A percentile compares a stretch with the other conserved stretches of the same genome.
Evolutionary conservation across 2,329 filamentous ascomycete genomes (phyloP).

Genomic region (Tolypocladium ophioglossoides): DNA sequence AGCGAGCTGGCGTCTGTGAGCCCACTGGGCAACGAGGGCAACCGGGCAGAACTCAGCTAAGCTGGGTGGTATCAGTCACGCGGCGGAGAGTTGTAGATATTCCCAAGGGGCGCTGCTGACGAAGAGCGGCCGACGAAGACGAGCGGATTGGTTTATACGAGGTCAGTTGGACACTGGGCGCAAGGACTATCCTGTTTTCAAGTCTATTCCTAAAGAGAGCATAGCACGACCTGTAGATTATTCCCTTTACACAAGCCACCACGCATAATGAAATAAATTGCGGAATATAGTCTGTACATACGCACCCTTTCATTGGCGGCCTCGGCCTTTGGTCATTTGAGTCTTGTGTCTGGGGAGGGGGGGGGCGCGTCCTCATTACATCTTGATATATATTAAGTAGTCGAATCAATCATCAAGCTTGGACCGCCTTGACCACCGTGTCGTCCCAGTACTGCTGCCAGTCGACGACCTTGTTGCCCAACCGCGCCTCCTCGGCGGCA

Average conservation of each 20-base stretch:
- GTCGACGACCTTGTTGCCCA: conserved; percentile 56
- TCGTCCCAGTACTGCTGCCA: conserved; percentile 67
- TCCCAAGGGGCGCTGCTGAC: background rate
- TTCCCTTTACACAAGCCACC: background rate
- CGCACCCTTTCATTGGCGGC: background rate
- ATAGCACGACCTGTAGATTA: background rate
- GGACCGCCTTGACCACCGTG: conserved; percentile 14
- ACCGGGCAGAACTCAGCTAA: conserved; percentile 19
- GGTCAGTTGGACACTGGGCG: background rate
- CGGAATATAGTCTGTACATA: background rate
- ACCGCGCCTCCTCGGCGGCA: conserved; percentile 80
- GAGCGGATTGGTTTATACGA: background rate
- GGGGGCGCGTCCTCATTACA: background rate
- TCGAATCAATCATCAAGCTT: background rate
- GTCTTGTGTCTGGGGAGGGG: background rate
- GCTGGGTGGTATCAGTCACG: background rate
- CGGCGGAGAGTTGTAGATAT: background rate
- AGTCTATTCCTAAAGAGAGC: background rate
- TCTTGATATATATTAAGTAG: background rate
- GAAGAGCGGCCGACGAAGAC: background rate
- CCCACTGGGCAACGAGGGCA: conserved; percentile 18
- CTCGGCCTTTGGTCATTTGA: background rate
- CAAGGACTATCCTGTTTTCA: background rate
- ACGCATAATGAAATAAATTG: background rate
- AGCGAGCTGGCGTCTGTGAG: conserved; percentile 17